Evolutionary conservation across 495 filamentous ascomycete genomes (phyloP), one percentile per base, ranked within the genome.

Genomic region (Apodospora peruviana): DNA sequence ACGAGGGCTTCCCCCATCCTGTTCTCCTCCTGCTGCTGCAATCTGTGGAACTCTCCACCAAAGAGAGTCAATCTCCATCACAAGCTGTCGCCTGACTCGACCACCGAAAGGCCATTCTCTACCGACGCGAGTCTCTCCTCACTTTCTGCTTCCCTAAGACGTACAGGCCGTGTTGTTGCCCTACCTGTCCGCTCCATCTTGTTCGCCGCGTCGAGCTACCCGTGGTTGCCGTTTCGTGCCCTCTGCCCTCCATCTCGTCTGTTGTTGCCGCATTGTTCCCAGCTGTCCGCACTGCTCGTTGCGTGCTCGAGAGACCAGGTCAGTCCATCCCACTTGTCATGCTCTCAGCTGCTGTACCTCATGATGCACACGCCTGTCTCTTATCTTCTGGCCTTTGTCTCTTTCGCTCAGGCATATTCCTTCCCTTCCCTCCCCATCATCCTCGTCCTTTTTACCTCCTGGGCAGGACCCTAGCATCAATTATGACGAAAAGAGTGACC

Each of bases 251-350:
- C 43, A 38, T 27, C 35, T 27, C 43, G 24, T 23, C 50, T 48
- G 42, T 35, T 57, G 35, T 47, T 45, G 55, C 50, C 39, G 21
- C 48, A 16, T 45, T 27, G 38, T 39, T 47, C 39, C 36, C 36
- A 38, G 5, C 16, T 19, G 20, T 4, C 41, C 11, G n/a, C 11
- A 45, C 27, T 36, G 29, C 41, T 16, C 25, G n/a, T 29, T 40
- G 37, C 58, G 48, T 55, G 53, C 55, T 58, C 39, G 59, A 63
- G 61, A 61, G 57, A 58, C 56, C 58, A 71, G 68, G 70, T 73
- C 57, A 68, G 70, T 70, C 58, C 57, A 51, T 59, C 60, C 45
- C 39, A 32, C 35, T 32, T 14, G 27, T 32, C 27, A 7, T 7
- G 14, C 27, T 14, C 14, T 14, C 27, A 32, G 14, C 27, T 14